Evolutionary conservation across 768 basidiomycete genomes (phyloP).

Genomic region (Lyophyllum decastes): DNA sequence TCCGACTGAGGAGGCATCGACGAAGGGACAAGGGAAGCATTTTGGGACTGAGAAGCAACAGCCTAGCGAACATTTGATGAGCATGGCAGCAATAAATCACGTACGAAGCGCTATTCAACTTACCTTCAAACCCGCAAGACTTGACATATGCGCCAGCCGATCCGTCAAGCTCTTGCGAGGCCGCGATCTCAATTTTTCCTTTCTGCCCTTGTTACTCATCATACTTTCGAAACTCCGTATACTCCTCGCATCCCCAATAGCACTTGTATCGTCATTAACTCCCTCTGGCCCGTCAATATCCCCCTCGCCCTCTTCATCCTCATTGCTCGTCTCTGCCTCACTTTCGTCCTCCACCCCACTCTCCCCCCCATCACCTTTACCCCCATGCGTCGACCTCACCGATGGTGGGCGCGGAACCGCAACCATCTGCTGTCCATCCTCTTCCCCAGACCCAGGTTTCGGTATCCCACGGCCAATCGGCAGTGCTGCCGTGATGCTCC

Average conservation of each 20-base stretch:
- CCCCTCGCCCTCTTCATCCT: slow-evolving; percentile 42
- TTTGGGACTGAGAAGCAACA: slow-evolving; percentile 29
- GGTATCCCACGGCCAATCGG: slow-evolving; percentile 45
- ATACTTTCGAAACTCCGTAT: slow-evolving; percentile 88
- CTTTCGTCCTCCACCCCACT: slow-evolving; percentile 20
- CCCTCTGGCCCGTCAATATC: slow-evolving; percentile 36
- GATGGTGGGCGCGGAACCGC: slow-evolving; percentile 45
- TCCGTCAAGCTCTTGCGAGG: slow-evolving; percentile 77
- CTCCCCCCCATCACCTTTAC: slow-evolving; percentile 36
- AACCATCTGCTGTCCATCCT: slow-evolving; percentile 48
- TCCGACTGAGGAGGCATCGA: slow-evolving; percentile 24
- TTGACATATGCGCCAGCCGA: slow-evolving; percentile 78
- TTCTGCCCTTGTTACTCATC: slow-evolving; percentile 52
- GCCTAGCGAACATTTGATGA: slow-evolving; percentile 20
- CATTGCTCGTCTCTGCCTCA: slow-evolving; percentile 33
- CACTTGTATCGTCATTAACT: slow-evolving; percentile 42
- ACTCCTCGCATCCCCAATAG: slow-evolving; percentile 62
- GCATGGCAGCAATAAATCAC: slow-evolving; percentile 1
- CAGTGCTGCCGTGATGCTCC: slow-evolving; percentile 66
- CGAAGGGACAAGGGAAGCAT: slow-evolving; percentile 18
- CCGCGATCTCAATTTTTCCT: slow-evolving; percentile 14
- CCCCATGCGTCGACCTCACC: slow-evolving; percentile 30
- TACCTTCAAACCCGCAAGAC: slow-evolving; percentile 50
- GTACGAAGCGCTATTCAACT: neutral
- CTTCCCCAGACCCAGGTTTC: slow-evolving; percentile 30